Conservation (phyloP, 116 monocot species). For the Phalaenopsis hybrid region DNA sequence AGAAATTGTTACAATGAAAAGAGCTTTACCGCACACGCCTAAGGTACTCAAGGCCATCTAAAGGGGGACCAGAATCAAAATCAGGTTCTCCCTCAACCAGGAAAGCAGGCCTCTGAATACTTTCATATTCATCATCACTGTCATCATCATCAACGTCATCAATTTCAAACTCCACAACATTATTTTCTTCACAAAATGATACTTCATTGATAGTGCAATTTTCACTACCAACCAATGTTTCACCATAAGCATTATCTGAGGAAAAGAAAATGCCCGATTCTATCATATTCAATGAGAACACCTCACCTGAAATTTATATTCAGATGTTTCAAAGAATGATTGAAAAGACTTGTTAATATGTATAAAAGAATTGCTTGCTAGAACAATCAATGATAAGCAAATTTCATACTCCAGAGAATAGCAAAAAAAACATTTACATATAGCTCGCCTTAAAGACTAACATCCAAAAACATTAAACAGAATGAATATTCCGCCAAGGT, state of each 20-base stretch:
- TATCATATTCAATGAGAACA: background rate
- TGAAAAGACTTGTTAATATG: background rate
- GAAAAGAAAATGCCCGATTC: conserved; percentile 2
- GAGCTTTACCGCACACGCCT: conserved; percentile 81
- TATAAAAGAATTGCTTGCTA: background rate
- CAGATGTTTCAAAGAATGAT: conserved; percentile 1
- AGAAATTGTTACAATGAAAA: background rate
- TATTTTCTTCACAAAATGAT: background rate
- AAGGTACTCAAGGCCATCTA: conserved; percentile 90
- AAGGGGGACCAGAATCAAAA: conserved; percentile 95
- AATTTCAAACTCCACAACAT: conserved; percentile 17
- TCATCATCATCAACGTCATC: conserved; percentile 54
- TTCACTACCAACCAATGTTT: background rate
- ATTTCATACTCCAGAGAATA: background rate
- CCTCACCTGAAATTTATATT: conserved; percentile 27
- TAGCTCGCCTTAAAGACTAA: background rate
- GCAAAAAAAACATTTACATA: background rate
- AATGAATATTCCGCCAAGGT: background rate
- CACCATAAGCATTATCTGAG: conserved; percentile 6
- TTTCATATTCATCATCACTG: conserved; percentile 53
- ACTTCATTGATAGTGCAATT: conserved; percentile 13
- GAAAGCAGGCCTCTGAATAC: conserved; percentile 77
- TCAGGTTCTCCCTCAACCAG: conserved; percentile 83
- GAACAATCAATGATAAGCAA: background rate
- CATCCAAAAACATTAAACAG: background rate